Conservation (phyloP, 2,329 filamentous ascomycete genomes). For the Apiospora sp. region DNA sequence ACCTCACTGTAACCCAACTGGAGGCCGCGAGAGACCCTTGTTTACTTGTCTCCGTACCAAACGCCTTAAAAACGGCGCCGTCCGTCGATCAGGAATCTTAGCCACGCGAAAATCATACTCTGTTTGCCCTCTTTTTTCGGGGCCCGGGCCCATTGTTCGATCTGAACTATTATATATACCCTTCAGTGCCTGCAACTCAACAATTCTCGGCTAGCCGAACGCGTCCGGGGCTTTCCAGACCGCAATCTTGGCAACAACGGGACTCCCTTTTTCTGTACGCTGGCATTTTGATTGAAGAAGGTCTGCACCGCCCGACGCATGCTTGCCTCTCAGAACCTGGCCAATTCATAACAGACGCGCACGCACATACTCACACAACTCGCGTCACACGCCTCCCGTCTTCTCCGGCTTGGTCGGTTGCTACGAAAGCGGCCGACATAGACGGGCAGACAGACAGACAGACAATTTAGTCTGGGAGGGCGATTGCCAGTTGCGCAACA, state of each 20-base stretch:
- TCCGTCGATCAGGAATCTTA: constrained; percentile 13
- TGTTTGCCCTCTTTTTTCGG: constrained; percentile 13
- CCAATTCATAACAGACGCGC: not conserved
- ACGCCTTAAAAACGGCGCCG: constrained; percentile 4
- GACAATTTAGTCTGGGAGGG: not conserved
- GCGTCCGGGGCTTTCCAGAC: constrained; percentile 13
- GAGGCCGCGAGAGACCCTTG: not conserved
- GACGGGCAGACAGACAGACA: not conserved
- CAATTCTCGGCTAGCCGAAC: constrained; percentile 13
- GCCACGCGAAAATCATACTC: not conserved
- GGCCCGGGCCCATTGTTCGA: constrained; percentile 12
- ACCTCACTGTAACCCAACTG: not conserved
- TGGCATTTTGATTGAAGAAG: not conserved
- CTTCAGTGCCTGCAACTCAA: constrained; percentile 4
- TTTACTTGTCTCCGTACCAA: not conserved
- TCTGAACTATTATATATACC: constrained; percentile 19
- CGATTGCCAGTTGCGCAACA: not conserved
- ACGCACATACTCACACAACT: not conserved
- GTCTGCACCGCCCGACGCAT: constrained; percentile 1
- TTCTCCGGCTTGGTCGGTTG: not conserved
- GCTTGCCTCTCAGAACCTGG: not conserved
- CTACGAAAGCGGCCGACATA: not conserved
- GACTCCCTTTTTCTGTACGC: not conserved
- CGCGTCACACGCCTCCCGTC: not conserved
- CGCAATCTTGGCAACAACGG: constrained; percentile 10